Evolutionary conservation across 1,284 basidiomycete species (phyloP).

Genomic region (Fomitopsis schrenkii): DNA sequence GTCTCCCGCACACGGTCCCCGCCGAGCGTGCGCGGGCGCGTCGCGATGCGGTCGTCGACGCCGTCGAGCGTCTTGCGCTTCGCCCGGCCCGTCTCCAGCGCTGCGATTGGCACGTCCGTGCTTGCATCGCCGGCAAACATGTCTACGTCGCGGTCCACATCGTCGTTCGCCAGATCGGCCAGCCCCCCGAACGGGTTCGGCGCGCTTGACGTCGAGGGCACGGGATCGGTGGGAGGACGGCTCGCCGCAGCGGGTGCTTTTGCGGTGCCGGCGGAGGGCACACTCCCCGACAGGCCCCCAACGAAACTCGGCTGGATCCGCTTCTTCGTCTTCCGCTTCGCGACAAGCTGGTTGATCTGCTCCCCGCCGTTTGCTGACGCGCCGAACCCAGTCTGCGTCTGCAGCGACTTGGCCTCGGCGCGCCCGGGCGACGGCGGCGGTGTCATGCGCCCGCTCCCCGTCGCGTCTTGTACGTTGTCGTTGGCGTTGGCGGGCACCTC

Average conservation of each 20-base stretch:
- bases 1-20: conserved; percentile 57
- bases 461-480: conserved; percentile 3
- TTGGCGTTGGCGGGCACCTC: conserved; percentile 18
- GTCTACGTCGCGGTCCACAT: conserved; percentile 15
- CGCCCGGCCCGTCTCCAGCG: conserved; percentile 34
- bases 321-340: conserved; percentile 64
- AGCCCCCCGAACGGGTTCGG: conserved; percentile 14
- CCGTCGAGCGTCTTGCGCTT: conserved; percentile 50
- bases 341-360: conserved; percentile 66
- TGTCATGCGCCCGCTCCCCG: conserved; percentile 33
- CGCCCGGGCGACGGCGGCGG: conserved; percentile 45
- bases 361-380: conserved; percentile 34
- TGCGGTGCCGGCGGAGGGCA: conserved; percentile 33
- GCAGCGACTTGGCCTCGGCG: conserved; percentile 21
- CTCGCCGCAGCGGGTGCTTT: conserved; percentile 12
- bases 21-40: conserved; percentile 64
- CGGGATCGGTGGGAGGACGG: conserved; percentile 10
- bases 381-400: conserved; percentile 35
- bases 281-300: conserved; percentile 24
- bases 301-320: conserved; percentile 54
- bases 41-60: conserved; percentile 37
- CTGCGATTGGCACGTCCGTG: conserved; percentile 49
- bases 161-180: conserved; percentile 11
- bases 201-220: conserved; percentile 10
- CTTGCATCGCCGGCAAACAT: conserved; percentile 33